These are phyloP conservation scores for Colletotrichum sidae DNA, from an alignment of 2,329 filamentous ascomycete genomes.

Conservation along the genomic window DNA sequence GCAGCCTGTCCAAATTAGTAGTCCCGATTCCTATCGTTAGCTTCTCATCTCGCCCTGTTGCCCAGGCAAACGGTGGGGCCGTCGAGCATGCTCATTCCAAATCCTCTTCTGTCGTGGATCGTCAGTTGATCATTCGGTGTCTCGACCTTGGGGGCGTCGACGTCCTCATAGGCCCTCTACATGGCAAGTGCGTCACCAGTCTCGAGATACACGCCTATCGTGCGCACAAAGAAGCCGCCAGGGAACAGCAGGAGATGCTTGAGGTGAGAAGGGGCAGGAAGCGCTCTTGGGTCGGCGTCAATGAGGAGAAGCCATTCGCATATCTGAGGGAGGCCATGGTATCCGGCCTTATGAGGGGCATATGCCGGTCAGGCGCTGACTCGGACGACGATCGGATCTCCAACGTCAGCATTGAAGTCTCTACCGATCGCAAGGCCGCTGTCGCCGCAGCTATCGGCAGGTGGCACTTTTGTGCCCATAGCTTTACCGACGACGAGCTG, in stretches of 20 bases:
- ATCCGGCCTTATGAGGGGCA: constrained; percentile 87
- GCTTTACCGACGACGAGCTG: constrained; percentile 90
- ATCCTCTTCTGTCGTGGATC: constrained; percentile 48
- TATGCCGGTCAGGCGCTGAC: constrained; percentile 77
- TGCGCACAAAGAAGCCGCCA: constrained; percentile 79
- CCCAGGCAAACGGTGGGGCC: constrained; percentile 44
- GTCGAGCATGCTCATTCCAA: constrained; percentile 18
- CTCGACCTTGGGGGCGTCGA: constrained; percentile 89
- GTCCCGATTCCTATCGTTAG: constrained; percentile 67
- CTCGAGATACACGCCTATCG: constrained; percentile 87
- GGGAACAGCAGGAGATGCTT: constrained; percentile 78
- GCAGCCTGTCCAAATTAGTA: constrained; percentile 67
- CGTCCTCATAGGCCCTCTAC: constrained; percentile 84
- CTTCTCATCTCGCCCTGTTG: constrained; percentile 47
- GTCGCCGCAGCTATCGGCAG: constrained; percentile 78
- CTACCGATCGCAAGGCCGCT: constrained; percentile 70
- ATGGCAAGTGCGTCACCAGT: constrained; percentile 77
- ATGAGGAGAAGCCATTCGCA: constrained; percentile 86
- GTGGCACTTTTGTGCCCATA: constrained; percentile 92
- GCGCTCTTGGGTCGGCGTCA: constrained; percentile 90
- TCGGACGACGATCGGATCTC: constrained; percentile 71
- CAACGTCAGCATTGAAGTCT: constrained; percentile 75
- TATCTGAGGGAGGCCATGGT: constrained; percentile 96
- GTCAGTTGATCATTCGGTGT: constrained; percentile 72
- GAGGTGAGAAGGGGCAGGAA: constrained; percentile 82